Evolutionary conservation across 2,329 filamentous ascomycete genomes (phyloP).

Genomic region (Allantophomopsis cytisporea): DNA sequence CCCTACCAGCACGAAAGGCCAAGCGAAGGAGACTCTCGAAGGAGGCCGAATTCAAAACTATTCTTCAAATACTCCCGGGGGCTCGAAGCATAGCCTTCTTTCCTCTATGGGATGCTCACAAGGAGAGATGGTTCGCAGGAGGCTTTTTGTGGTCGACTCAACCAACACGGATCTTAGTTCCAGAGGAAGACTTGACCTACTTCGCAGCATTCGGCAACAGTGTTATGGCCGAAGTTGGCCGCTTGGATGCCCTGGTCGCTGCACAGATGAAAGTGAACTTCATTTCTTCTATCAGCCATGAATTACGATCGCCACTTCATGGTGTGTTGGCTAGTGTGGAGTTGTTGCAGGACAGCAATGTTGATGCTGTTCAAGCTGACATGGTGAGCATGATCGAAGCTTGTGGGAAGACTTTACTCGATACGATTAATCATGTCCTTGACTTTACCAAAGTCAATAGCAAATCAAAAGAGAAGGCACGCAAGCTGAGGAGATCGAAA

Average conservation of each 20-base stretch:
- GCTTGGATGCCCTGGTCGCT: slow-evolving; percentile 26
- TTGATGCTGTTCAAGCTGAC: slow-evolving; percentile 31
- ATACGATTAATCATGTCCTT: slow-evolving; percentile 37
- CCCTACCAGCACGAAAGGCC: too few species aligned
- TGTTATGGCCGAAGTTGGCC: slow-evolving; percentile 40
- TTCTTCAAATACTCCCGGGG: slow-evolving; percentile 23
- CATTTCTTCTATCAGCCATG: slow-evolving; percentile 45
- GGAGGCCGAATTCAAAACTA: slow-evolving; percentile 15
- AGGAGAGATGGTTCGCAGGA: slow-evolving; percentile 32
- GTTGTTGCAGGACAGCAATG: slow-evolving; percentile 34
- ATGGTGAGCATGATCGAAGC: slow-evolving; percentile 34
- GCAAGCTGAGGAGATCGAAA: slow-evolving; percentile 8
- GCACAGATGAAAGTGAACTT: slow-evolving; percentile 31
- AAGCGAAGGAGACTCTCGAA: slow-evolving; percentile 8
- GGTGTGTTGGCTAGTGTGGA: slow-evolving; percentile 42
- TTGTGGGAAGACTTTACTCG: slow-evolving; percentile 34
- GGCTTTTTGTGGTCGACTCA: slow-evolving; percentile 33
- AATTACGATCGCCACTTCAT: slow-evolving; percentile 45
- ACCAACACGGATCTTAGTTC: slow-evolving; percentile 27
- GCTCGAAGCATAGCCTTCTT: slow-evolving; percentile 32
- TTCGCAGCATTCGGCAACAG: slow-evolving; percentile 36
- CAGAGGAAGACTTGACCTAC: slow-evolving; percentile 34
- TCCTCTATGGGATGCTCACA: slow-evolving; percentile 31
- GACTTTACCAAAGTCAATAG: slow-evolving; percentile 41
- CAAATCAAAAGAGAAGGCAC: slow-evolving; percentile 10